Evolutionary conservation across 176 grass and related monocot species (phyloP).

Genomic region (Triticum dicoccoides): DNA sequence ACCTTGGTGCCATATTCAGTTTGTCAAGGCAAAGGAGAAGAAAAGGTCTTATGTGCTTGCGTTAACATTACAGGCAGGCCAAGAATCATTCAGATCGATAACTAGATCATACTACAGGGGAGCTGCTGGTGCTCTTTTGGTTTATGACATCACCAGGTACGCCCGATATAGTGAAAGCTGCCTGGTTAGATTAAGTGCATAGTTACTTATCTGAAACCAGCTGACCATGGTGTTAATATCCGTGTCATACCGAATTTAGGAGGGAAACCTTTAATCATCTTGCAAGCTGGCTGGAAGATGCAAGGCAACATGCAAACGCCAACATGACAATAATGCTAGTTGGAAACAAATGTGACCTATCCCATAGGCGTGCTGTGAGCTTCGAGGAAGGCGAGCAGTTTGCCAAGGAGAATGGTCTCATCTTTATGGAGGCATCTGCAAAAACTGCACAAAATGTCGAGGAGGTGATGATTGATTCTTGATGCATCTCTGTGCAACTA

Average conservation of each 20-base stretch:
- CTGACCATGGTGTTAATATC: neutral
- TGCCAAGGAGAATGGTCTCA: constrained; percentile 68
- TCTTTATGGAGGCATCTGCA: constrained; percentile 85
- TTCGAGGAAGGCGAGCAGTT: constrained; percentile 79
- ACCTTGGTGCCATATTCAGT: neutral
- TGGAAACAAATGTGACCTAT: constrained; percentile 71
- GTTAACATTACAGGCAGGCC: constrained; percentile 52
- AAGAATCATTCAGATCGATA: constrained; percentile 84
- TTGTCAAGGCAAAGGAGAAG: neutral
- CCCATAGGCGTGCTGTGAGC: constrained; percentile 71
- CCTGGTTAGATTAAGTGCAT: neutral
- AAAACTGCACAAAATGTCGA: constrained; percentile 70
- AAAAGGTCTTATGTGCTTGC: neutral
- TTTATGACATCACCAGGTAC: constrained; percentile 74
- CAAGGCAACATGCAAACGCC: constrained; percentile 68
- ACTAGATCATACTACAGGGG: constrained; percentile 83
- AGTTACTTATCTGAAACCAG: neutral
- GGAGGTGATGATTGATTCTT: constrained; percentile 46
- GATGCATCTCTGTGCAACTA: neutral
- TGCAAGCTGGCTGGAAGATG: constrained; percentile 78
- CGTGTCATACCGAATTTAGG: constrained; percentile 24
- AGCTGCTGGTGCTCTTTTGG: constrained; percentile 71
- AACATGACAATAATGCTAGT: constrained; percentile 83
- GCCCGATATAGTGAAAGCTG: neutral
- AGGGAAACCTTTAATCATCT: constrained; percentile 89